These are phyloP conservation scores for Solioccasus polychromus DNA, from an alignment of 768 basidiomycete species.

Conservation along the genomic window DNA sequence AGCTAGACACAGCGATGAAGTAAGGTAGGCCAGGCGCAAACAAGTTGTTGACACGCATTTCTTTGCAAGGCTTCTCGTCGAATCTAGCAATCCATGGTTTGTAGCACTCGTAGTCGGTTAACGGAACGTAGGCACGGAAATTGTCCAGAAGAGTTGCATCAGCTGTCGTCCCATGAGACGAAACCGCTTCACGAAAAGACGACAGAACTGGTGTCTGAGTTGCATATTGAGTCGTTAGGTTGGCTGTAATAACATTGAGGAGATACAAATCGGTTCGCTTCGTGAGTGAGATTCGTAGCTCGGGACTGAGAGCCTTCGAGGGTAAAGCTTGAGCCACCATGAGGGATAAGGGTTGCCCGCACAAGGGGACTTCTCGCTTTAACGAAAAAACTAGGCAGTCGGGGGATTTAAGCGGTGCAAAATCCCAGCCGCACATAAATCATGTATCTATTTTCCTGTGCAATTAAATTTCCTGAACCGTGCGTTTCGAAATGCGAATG, in stretches of 20 bases:
- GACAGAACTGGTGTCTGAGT: slow-evolving; percentile 2
- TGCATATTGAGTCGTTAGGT: slow-evolving; percentile 4
- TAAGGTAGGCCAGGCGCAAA: slow-evolving; percentile 14
- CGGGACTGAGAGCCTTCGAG: slow-evolving; percentile 1
- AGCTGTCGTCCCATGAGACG: neutral
- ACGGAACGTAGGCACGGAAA: slow-evolving; percentile 11
- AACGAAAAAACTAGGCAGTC: no score
- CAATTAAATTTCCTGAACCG: no score
- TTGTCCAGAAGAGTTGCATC: slow-evolving; percentile 1
- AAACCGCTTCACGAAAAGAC: slow-evolving; percentile 2
- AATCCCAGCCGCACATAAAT: no score
- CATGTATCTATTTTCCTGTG: no score
- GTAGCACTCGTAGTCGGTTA: slow-evolving; percentile 11
- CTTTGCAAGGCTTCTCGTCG: slow-evolving; percentile 5
- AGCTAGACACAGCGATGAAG: slow-evolving; percentile 10
- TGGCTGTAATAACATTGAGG: slow-evolving; percentile 1
- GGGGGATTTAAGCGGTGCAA: no score
- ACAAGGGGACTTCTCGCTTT: no score
- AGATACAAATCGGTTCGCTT: slow-evolving; percentile 5
- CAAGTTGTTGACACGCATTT: slow-evolving; percentile 9
- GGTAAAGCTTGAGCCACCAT: neutral
- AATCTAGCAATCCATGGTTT: slow-evolving; percentile 12
- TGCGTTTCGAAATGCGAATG: no score
- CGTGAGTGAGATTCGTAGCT: slow-evolving; percentile 1
- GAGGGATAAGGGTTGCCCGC: no score